Conservation (phyloP, 2,329 filamentous ascomycete genomes). For the Bipolaris zeicola region DNA sequence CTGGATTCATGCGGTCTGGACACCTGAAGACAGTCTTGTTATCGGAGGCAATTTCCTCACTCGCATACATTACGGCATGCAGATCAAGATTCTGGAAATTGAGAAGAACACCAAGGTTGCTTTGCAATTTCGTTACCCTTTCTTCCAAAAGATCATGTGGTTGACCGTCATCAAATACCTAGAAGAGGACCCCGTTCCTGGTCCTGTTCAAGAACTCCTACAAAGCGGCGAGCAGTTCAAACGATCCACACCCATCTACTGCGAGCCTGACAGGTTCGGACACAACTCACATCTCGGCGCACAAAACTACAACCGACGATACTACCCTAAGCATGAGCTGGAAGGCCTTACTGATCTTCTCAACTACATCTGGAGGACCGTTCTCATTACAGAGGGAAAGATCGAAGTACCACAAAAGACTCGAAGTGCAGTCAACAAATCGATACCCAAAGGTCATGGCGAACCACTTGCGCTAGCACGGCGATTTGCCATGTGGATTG, state of each 20-base stretch:
- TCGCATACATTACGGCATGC: slow-evolving; percentile 68
- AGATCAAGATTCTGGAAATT: slow-evolving; percentile 68
- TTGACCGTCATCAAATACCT: slow-evolving; percentile 68
- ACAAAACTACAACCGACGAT: slow-evolving; percentile 63
- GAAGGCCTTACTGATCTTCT: slow-evolving; percentile 64
- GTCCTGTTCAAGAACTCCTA: slow-evolving; percentile 60
- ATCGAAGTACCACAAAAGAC: slow-evolving; percentile 65
- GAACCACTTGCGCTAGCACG: slow-evolving; percentile 66
- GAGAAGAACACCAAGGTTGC: slow-evolving; percentile 71
- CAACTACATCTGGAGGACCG: slow-evolving; percentile 67
- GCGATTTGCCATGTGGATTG: slow-evolving; percentile 68
- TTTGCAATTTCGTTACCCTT: slow-evolving; percentile 69
- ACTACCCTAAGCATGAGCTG: slow-evolving; percentile 67
- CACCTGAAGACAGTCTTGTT: slow-evolving; percentile 70
- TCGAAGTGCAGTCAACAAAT: slow-evolving; percentile 64
- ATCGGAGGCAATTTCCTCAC: slow-evolving; percentile 75
- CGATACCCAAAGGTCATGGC: slow-evolving; percentile 66
- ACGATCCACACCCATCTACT: slow-evolving; percentile 62
- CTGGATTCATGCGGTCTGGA: slow-evolving; percentile 76
- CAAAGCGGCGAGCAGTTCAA: slow-evolving; percentile 61
- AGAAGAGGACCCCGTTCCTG: slow-evolving; percentile 67
- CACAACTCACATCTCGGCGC: slow-evolving; percentile 58
- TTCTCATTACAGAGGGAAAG: slow-evolving; percentile 64
- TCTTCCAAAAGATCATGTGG: slow-evolving; percentile 74
- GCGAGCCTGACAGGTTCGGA: slow-evolving; percentile 62